Conservation (phyloP, 2,329 filamentous ascomycete genomes). For the Apiospora pterosperma region DNA sequence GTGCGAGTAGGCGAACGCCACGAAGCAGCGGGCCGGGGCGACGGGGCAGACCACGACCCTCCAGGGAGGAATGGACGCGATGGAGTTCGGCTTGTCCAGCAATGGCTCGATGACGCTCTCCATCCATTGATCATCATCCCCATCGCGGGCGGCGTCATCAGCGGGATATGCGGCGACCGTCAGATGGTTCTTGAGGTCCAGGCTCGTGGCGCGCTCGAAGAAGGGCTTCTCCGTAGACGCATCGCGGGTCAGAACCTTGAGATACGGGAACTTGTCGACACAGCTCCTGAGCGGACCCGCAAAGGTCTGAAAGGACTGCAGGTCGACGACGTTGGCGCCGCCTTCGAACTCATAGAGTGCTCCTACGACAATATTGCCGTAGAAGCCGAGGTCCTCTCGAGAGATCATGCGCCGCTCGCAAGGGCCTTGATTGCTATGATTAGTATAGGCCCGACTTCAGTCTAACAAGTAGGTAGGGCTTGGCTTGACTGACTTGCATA, state of each 20-base stretch:
- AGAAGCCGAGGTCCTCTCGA: slow-evolving; percentile 36
- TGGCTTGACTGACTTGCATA: not conserved
- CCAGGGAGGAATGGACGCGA: slow-evolving; percentile 35
- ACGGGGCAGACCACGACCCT: slow-evolving; percentile 34
- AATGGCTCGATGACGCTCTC: slow-evolving; percentile 23
- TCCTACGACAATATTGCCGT: slow-evolving; percentile 34
- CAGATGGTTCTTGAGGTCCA: slow-evolving; percentile 39
- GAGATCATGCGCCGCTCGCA: slow-evolving; percentile 36
- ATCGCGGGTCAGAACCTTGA: slow-evolving; percentile 32
- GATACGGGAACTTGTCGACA: slow-evolving; percentile 32
- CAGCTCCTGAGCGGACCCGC: slow-evolving; percentile 32
- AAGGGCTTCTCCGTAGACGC: slow-evolving; percentile 32
- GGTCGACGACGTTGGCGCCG: slow-evolving; percentile 8
- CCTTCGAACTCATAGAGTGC: slow-evolving; percentile 27
- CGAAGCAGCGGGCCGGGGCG: slow-evolving; percentile 20
- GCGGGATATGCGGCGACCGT: slow-evolving; percentile 16
- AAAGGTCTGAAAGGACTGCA: slow-evolving; percentile 20
- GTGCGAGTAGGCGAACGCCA: slow-evolving; percentile 41
- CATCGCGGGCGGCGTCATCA: not conserved
- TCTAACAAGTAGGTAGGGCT: not conserved
- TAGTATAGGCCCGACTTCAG: not conserved
- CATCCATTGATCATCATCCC: slow-evolving; percentile 10
- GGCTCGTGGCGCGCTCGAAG: slow-evolving; percentile 23
- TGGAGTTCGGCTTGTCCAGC: slow-evolving; percentile 29
- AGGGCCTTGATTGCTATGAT: slow-evolving; percentile 4